Evolutionary conservation across 257 asterid genomes (phyloP), one percentile per base, ranked within the genome.

Genomic region (Haberlea rhodopensis): DNA sequence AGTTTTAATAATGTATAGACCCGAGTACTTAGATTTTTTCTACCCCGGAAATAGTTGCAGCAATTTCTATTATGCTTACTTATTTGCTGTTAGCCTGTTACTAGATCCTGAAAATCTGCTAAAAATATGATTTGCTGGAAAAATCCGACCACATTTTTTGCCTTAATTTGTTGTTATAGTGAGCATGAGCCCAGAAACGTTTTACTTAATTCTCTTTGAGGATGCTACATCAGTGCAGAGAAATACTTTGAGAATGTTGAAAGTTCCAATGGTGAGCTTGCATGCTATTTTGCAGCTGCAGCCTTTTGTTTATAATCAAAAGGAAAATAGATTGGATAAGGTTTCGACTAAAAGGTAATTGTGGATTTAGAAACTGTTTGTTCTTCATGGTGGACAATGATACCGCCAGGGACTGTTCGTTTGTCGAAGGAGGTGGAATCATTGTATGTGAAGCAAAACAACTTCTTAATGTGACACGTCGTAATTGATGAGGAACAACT

Each of bases 191-290:
- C 26, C 20, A 54, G 24, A 46, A n/a, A 66, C 11, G 53, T 32
- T 53, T 32, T 65, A 34, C 26, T 53, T 53, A 15, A 23, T 5
- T 46, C 20, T 37, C 13, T 32, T 32, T 1, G 22, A 56, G 61
- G 48, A 56, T 5, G 37, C 23, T 45, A 26, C 43, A 28, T 29
- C 10, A 18, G 27, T 31, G 22, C 21, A 15, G 27, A 65, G 53
- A 6, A 37, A 7, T 55, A 56, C 31, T 9, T 27, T 56, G 64
- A 22, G 28, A 56, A 37, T 34, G 25, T 65, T 22, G 61, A n/a
- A 62, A 18, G 13, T 58, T 18, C 40, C 51, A 58, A 28, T 23
- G 26, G 20, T 19, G 55, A 49, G 11, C 22, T 49, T 49, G n/a
- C n/a, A n/a, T n/a, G n/a, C n/a, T n/a, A n/a, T n/a, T n/a, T n/a